These are phyloP conservation scores for Lactarius hatsudake DNA, from an alignment of 768 basidiomycete genomes.

Conservation along the genomic window DNA sequence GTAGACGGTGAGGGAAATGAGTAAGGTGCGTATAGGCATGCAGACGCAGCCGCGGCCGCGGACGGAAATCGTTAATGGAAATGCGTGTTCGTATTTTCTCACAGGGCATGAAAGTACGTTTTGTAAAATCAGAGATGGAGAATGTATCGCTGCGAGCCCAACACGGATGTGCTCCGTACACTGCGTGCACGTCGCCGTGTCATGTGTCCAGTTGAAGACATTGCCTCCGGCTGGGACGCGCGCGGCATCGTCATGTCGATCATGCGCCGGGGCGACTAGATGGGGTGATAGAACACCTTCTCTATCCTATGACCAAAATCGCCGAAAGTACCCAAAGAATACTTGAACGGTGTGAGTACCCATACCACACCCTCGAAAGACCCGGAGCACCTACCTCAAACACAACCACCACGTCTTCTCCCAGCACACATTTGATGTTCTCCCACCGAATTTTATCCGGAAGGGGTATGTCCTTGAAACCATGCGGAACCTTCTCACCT, in stretches of 20 bases:
- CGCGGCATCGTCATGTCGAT: not conserved
- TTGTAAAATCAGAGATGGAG: not conserved
- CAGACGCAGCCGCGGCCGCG: not conserved
- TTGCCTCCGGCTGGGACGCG: not conserved
- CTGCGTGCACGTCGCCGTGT: not conserved
- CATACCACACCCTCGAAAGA: not conserved
- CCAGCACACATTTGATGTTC: not conserved
- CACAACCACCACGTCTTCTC: conserved; percentile 9
- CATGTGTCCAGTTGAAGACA: not conserved
- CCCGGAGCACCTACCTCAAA: not conserved
- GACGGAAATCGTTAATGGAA: not conserved
- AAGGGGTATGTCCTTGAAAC: conserved; percentile 6
- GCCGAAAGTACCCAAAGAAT: not conserved
- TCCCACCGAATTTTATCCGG: not conserved
- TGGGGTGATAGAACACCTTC: conserved; percentile 11
- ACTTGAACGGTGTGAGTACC: not conserved
- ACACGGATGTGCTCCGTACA: not conserved
- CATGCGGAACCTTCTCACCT: not conserved
- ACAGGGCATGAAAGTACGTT: not conserved
- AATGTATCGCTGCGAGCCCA: not conserved
- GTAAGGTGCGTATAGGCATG: not conserved
- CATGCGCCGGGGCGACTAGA: not conserved
- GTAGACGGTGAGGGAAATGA: not conserved
- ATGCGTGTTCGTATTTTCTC: not conserved
- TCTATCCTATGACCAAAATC: not conserved